Evolutionary conservation across 805 yeast species (phyloP).

Genomic region (Yamadazyma tumulicola): DNA sequence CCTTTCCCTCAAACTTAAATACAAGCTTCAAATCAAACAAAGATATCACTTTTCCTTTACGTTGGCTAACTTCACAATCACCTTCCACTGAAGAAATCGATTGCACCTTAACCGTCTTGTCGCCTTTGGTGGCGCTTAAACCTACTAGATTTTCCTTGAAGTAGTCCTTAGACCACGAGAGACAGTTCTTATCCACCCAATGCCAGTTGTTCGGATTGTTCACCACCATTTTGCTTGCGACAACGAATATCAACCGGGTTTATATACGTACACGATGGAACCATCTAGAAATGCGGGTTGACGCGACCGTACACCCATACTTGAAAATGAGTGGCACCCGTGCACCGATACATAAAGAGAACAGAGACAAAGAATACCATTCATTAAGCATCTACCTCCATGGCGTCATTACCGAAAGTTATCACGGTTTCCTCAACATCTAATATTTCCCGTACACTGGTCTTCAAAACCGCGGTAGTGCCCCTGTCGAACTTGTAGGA

Average conservation of each 20-base stretch:
- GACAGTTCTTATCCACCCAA: conserved; percentile 98
- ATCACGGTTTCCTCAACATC: conserved; percentile 66
- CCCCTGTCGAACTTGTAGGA: conserved; percentile 88
- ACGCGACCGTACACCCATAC: neutral
- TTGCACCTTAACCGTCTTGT: conserved; percentile 33
- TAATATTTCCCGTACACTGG: conserved; percentile 60
- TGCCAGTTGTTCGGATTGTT: conserved; percentile 99
- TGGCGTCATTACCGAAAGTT: conserved; percentile 34
- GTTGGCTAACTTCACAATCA: conserved; percentile 94
- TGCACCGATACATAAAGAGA: no score
- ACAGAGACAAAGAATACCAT: neutral
- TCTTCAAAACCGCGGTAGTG: conserved; percentile 82
- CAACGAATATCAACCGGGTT: no score
- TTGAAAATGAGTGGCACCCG: no score
- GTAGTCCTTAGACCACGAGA: conserved; percentile 83
- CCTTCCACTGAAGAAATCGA: conserved; percentile 71
- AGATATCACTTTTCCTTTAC: conserved; percentile 94
- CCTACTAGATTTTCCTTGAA: conserved; percentile 61
- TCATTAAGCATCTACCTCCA: conserved; percentile 41
- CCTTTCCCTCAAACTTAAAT: conserved; percentile 42
- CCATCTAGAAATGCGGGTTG: conserved; percentile 1
- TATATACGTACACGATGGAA: conserved; percentile 1
- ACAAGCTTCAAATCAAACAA: conserved; percentile 76
- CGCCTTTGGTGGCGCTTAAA: conserved; percentile 33
- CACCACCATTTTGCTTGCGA: conserved; percentile 72